phyloP scores from a whole-genome alignment of 2,329 filamentous ascomycete species.

The Phialophora verrucosa region DNA sequence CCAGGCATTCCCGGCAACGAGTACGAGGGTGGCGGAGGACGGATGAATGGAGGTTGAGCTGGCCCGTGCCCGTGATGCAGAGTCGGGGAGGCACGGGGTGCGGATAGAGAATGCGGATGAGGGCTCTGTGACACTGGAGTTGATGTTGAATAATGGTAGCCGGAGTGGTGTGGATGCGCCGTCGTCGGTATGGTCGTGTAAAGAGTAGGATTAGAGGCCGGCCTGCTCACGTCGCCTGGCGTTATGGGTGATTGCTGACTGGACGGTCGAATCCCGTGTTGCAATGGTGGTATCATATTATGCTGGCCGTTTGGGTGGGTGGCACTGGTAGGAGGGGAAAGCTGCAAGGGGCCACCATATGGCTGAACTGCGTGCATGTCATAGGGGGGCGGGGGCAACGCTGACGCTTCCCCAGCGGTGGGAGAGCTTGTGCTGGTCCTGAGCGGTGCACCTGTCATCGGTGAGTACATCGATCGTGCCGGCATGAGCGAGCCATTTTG shows the following conservation, averaged over 20 bases:
- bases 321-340: conserved; percentile 39
- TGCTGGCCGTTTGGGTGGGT: conserved; percentile 37
- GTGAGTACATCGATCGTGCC: conserved; percentile 61
- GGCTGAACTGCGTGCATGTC: conserved; percentile 60
- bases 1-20: conserved; percentile 68
- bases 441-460: conserved; percentile 59
- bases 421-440: conserved; percentile 65
- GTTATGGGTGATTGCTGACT: conserved; percentile 37
- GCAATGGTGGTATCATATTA: conserved; percentile 24
- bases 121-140: conserved; percentile 57
- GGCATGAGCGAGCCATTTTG: conserved; percentile 50
- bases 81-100: conserved; percentile 62
- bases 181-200: conserved; percentile 52
- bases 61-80: conserved; percentile 48
- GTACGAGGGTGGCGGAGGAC: conserved; percentile 58
- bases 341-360: conserved; percentile 24
- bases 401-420: conserved; percentile 59
- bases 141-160: conserved; percentile 57
- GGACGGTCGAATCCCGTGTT: conserved; percentile 28
- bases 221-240: conserved; percentile 45
- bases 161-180: conserved; percentile 56
- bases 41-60: conserved; percentile 43
- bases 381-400: conserved; percentile 70
- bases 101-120: conserved; percentile 46
- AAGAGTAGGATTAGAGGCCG: conserved; percentile 63